Base-by-base conservation (phyloP, 2,329 filamentous ascomycete genomes). In the Diplodia seriata region DNA sequence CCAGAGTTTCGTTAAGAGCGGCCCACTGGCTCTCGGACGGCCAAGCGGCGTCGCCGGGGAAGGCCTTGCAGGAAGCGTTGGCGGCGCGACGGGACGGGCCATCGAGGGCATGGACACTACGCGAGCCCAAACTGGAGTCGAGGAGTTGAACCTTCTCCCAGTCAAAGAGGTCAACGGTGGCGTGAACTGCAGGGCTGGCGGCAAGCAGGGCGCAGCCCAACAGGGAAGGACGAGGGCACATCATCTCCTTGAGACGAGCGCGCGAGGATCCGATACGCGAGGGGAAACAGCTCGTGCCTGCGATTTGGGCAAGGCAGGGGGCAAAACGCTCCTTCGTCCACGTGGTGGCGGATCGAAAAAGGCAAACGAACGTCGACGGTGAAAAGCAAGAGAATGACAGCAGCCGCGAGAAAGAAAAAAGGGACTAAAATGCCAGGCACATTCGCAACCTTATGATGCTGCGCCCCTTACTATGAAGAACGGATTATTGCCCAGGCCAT, bases 21-120 rank as follows among this genome's bases (percentile, higher is more conserved):
- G 72, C 68, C 85, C 85, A 88, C 18, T 75, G 74, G 1, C 76
- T 71, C 14, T 78, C 69, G 0, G 80, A 81, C 0, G 86, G 86
- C 86, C 85, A 87, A 51, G 73, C 73, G 12, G 74, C 29, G 15
- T 81, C 79, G 29, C 78, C 80, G 2, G 84, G 85, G 55, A 81
- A 82, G 1, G 82, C 78, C 73, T 85, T 86, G 76, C 85, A 86
- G 14, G 47, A 63, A 9, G 59, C 20, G 12, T 63, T 51, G n/a
- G 47, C 59, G 47, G 59, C 59, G 43, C 59, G 59, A 43, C 43
- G 43, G 57, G 36, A 33, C 40, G 43, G 26, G 20, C 56, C 56
- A 26, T 47, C 40, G 23, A 61, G 15, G 20, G 18, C 56, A 20
- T 38, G 56, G 18, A 20, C 23, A 14, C 14, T 51, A 43, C 36